phyloP scores from a whole-genome alignment of 1,284 basidiomycete genomes.

The Wolfiporia cocos region DNA sequence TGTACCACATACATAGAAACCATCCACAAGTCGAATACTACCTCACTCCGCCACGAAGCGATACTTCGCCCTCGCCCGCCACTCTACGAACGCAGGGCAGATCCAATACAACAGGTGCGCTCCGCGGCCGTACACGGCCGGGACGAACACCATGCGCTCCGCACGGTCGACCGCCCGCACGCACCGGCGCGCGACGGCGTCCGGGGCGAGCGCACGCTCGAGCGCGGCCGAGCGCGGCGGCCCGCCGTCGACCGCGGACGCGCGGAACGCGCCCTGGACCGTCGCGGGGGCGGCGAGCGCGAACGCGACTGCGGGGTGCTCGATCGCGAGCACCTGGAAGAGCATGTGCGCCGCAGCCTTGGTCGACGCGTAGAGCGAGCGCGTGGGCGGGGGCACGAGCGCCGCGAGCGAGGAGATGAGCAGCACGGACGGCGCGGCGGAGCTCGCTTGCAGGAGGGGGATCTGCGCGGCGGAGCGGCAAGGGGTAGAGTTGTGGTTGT shows the following conservation, averaged over 20 bases:
- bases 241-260: conserved; percentile 43
- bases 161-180: conserved; percentile 50
- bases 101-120: conserved; percentile 58
- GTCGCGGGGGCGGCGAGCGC: conserved; percentile 54
- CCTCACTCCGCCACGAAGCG: conserved; percentile 28
- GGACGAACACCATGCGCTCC: conserved; percentile 54
- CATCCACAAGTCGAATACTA: too few relatives aligned
- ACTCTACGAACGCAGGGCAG: conserved; percentile 50
- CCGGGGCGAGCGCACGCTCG: conserved; percentile 45
- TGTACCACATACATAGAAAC: too few relatives aligned
- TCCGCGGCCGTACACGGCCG: conserved; percentile 25
- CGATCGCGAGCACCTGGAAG: conserved; percentile 75
- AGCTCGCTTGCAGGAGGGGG: conserved; percentile 69
- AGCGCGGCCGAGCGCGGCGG: conserved; percentile 30
- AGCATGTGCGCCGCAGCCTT: conserved; percentile 79
- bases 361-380: conserved; percentile 79
- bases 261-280: conserved; percentile 75
- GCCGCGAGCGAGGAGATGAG: conserved; percentile 80
- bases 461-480: too few relatives aligned
- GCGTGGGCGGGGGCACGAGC: conserved; percentile 80
- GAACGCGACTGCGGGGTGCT: conserved; percentile 64
- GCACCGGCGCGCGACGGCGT: conserved; percentile 48
- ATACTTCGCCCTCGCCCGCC: conserved; percentile 56
- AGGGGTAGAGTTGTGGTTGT: too few relatives aligned
- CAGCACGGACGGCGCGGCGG: conserved; percentile 67